Evolutionary conservation across 2,329 filamentous ascomycete species (phyloP), one percentile per base, ranked within the genome.

Genomic region (Capronia epimyces): DNA sequence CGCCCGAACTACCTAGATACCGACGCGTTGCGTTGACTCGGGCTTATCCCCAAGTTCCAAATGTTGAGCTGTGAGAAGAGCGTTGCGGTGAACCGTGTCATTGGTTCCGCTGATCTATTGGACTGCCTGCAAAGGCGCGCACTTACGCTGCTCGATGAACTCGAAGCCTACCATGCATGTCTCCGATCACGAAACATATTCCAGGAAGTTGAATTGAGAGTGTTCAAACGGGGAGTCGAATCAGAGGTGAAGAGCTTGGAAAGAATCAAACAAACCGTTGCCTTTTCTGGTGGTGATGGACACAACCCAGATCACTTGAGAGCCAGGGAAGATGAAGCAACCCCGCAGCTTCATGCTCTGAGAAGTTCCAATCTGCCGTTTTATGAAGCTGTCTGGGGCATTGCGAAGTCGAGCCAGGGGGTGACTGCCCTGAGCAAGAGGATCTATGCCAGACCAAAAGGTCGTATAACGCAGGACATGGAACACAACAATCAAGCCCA

Each of bases 291-390:
- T 47, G 46, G 29, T 37, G 15, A 6, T 47, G 46, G 29, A 10
- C 27, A 43, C n/a, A 31, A 39, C 8, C 34, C 20, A 24, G 53
- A 55, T 58, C 10, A 56, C 29, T 9, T 42, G n/a, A 32, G 49
- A 3, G 55, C 49, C 27, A 49, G 53, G 10, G 54, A 48, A 8
- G 62, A 60, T 39, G 57, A 53, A 22, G 56, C 62, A 22, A 44
- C 59, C 6, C 64, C 67, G 46, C 58, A 60, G 50, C 63, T 72
- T n/a, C 80, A 84, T 62, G 75, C 78, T 22, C 69, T 85, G 40
- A 74, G 77, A 43, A 84, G 81, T 6, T 84, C 81, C 1, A 87
- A 87, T 66, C 62, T 86, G 9, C 75, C 79, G 0, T 86, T 84
- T 62, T 79, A 82, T 47, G 75, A 80, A 56, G 74, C 78, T 4